phyloP scores from a whole-genome alignment of 495 filamentous ascomycete species.

The Friedmanniomyces simplex region DNA sequence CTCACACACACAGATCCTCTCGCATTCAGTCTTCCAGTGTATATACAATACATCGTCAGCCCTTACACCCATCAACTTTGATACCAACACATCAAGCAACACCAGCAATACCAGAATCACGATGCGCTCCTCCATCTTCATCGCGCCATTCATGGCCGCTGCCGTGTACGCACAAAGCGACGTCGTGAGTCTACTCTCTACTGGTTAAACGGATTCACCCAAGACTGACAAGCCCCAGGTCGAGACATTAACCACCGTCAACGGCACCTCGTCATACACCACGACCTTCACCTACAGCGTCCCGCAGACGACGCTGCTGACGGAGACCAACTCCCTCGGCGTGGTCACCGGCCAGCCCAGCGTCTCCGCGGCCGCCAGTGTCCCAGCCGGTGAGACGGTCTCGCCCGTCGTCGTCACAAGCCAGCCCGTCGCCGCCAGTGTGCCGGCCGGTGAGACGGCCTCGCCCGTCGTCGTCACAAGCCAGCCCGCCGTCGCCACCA shows the following conservation, averaged over 20 bases:
- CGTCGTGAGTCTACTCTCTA: neutral
- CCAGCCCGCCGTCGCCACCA: conserved; percentile 36
- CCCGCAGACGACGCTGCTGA: conserved; percentile 37
- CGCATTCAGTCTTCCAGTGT: neutral
- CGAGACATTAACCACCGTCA: neutral
- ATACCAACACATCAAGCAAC: too few relatives aligned
- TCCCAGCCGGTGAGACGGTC: neutral
- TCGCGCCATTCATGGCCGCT: conserved; percentile 27
- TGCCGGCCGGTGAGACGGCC: neutral
- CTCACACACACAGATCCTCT: neutral
- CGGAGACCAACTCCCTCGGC: conserved; percentile 45
- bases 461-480: conserved; percentile 25
- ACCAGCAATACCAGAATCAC: conserved; percentile 22
- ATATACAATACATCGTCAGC: neutral
- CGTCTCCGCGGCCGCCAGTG: conserved; percentile 13
- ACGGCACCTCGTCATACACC: conserved; percentile 7
- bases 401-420: too few relatives aligned
- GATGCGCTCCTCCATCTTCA: conserved; percentile 29
- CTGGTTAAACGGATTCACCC: neutral
- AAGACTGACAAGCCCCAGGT: neutral
- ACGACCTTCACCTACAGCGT: conserved; percentile 26
- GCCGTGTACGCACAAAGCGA: conserved; percentile 19
- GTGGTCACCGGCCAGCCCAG: conserved; percentile 44
- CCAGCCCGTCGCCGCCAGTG: conserved; percentile 14
- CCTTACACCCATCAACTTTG: neutral